Base-by-base conservation (phyloP, 2,329 filamentous ascomycete genomes). In the Apiospora kogelbergensis region DNA sequence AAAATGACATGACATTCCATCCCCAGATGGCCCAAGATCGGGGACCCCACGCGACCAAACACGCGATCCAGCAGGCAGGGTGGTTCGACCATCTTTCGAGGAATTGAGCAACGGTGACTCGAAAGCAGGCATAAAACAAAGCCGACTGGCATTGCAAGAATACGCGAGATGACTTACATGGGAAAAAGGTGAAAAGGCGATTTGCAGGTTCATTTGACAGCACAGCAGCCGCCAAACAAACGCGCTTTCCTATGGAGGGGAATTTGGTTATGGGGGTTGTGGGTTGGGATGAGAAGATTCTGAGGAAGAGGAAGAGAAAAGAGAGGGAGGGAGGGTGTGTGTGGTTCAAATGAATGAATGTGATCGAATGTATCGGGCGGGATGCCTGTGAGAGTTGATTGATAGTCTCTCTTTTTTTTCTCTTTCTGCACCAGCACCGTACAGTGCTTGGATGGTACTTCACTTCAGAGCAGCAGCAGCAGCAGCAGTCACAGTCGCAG, bases 141-240 rank as follows among this genome's bases (percentile, higher is more conserved):
- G 53, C 20, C 20, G 63, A 15, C 40, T 42, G 20, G 48, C 10
- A 20, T 42, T 30, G 45, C 37, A 24, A 37, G 37, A 65, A 15
- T 22, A 44, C 30, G 24, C 45, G 22, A 33, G 24, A 65, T 6
- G 78, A 83, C 88, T 83, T 88, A 93, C 91, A 85, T 85, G 85
- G 81, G 86, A 85, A 85, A 84, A 87, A 83, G 84, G 82, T 81
- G 84, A 79, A 80, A 85, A 44, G 63, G 63, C 83, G 80, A 83
- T 83, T 83, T 83, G 94, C 95, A 98, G 94, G 94, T 96, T 97
- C 95, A 97, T 97, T 94, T 95, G 93, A 97, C 94, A 95, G 93
- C 91, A 80, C 74, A 75, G 71, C 79, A 84, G 91, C 90, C 93
- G 93, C 87, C 94, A 96, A 97, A 91, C 86, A 94, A 97, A 91